Evolutionary conservation across 1,284 basidiomycete genomes (phyloP).

Genomic region (Trametes sp.): DNA sequence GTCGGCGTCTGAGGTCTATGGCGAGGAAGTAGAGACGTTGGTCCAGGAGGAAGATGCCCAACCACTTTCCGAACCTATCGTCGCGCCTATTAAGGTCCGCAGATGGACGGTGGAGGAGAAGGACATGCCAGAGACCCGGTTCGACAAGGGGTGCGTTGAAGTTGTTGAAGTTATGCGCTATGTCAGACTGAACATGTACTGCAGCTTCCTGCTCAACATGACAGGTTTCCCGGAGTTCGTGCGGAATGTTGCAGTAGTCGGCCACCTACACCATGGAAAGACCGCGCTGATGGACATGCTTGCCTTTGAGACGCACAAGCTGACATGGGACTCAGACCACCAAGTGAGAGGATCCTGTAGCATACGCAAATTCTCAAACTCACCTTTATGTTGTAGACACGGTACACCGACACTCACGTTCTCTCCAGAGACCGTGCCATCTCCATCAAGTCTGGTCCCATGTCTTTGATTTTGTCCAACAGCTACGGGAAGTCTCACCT

Average conservation of each 20-base stretch:
- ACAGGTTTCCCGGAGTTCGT: constrained; percentile 95
- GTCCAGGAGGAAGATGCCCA: constrained; percentile 99
- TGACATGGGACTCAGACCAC: constrained; percentile 91
- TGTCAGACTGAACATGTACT: constrained; percentile 18
- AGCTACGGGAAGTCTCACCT: constrained; percentile 94
- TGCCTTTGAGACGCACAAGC: constrained; percentile 95
- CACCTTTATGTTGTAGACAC: constrained; percentile 55
- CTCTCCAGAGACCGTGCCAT: constrained; percentile 90
- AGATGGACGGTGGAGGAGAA: constrained; percentile 95
- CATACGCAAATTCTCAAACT: not conserved
- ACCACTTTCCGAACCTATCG: constrained; percentile 93
- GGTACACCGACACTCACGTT: constrained; percentile 96
- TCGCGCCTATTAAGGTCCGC: constrained; percentile 93
- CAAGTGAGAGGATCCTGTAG: constrained; percentile 57
- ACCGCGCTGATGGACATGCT: constrained; percentile 97
- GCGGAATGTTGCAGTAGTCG: constrained; percentile 93
- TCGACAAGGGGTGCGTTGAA: constrained; percentile 85
- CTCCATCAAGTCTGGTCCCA: constrained; percentile 96
- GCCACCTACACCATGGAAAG: constrained; percentile 98
- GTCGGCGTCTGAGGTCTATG: constrained; percentile 92
- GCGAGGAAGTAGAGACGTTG: constrained; percentile 92
- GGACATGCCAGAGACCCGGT: constrained; percentile 91
- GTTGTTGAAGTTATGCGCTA: constrained; percentile 16
- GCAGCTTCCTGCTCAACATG: constrained; percentile 91
- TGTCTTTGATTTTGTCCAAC: constrained; percentile 91